Base-by-base conservation (phyloP, 139 green algal genomes). In the Zygnema circumcarinatum region DNA sequence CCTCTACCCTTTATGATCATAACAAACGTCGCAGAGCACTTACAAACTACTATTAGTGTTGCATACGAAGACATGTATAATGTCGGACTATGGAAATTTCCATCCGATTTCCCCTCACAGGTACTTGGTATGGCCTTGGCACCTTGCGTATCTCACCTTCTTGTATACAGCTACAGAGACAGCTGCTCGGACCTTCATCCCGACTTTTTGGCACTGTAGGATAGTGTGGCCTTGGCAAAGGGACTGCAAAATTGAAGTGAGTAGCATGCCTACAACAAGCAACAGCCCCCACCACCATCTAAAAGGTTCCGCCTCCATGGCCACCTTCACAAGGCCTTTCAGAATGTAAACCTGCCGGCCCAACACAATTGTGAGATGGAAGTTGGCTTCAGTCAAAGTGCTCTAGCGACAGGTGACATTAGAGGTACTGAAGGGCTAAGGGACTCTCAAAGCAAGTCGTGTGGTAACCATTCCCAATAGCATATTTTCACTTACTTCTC, bases 141-240 rank as follows among this genome's bases (percentile, higher is more conserved):
- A n/a, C n/a, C n/a, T n/a, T n/a, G n/a, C n/a, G n/a, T n/a, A 25
- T 16, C 38, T 1, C 67, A 87, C 82, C 82, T 88, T 88, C 20
- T 88, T 42, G 68, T 83, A 88, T 33, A 88, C 82, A n/a, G 75
- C 82, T 20, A 56, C 33, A 62, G 40, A 84, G 72, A 88, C 82
- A 20, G 72, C 33, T 1, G 82, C 22, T 1, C 82, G 82, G 32
- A 83, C n/a, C 31, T 84, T 38, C 68, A 88, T 88, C 41, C 82
- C 82, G 1, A 84, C 82, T 33, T 67, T 85, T 52, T 88, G 82
- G 0, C 72, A 72, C 41, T 74, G 35, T 20, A 74, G 76, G 54
- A 87, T 82, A 40, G 38, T 67, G 56, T 87, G 81, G 62, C 56
- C 67, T 31, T 82, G 62, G 29, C 35, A 56, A n/a, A 87, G 35